phyloP scores from a whole-genome alignment of 257 asterid species.

The Ligustrum vulgare region DNA sequence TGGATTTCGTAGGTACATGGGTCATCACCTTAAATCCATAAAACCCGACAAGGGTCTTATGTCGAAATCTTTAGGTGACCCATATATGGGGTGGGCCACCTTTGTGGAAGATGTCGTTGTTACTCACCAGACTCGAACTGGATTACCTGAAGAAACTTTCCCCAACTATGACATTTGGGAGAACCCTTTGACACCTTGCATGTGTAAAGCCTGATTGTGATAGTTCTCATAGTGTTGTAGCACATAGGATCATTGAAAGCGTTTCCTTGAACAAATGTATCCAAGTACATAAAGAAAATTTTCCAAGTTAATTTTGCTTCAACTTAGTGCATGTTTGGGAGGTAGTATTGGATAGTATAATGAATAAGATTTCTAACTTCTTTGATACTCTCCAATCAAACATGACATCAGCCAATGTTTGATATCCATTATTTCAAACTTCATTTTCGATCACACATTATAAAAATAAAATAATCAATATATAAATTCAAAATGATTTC shows the following conservation, averaged over 20 bases:
- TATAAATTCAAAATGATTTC: too few species aligned
- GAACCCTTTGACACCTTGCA: constrained; percentile 94
- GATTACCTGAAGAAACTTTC: constrained; percentile 93
- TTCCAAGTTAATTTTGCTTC: constrained; percentile 14
- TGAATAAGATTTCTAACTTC: background rate
- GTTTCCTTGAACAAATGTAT: background rate
- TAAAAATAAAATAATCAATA: too few species aligned
- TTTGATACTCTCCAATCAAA: background rate
- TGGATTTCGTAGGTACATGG: constrained; percentile 84
- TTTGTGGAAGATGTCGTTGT: constrained; percentile 82
- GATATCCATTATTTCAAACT: too few species aligned
- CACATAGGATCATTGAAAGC: constrained; percentile 23
- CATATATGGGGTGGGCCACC: constrained; percentile 99
- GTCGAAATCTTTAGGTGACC: constrained; percentile 98
- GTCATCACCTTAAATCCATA: constrained; percentile 86
- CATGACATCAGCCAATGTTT: too few species aligned
- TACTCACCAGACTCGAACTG: constrained; percentile 92
- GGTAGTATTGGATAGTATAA: background rate
- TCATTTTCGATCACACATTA: too few species aligned
- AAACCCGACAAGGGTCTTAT: constrained; percentile 96
- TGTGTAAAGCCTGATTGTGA: constrained; percentile 77
- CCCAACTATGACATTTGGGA: constrained; percentile 99
- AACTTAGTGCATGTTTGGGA: background rate
- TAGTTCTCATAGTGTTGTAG: constrained; percentile 27
- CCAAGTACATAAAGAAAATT: constrained; percentile 10